phyloP scores from a whole-genome alignment of 1,284 basidiomycete genomes.

The Cutaneotrichosporon sp. region DNA sequence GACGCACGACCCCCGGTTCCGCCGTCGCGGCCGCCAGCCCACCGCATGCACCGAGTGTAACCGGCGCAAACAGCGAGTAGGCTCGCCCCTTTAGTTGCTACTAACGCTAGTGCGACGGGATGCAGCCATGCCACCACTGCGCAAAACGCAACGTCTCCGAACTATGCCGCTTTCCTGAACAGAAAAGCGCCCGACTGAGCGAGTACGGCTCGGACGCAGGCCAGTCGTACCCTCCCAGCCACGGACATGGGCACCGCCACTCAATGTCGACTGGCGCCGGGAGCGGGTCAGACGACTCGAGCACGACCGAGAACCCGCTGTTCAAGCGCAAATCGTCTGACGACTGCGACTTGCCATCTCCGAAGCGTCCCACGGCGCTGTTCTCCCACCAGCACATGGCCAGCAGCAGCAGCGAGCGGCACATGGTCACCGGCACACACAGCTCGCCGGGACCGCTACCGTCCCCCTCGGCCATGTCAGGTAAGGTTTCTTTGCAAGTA shows the following conservation, averaged over 20 bases:
- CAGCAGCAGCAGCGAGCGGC: neutral
- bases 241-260: neutral
- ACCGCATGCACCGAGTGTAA: constrained; percentile 30
- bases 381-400: neutral
- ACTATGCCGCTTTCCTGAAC: constrained; percentile 17
- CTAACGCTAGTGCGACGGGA: constrained; percentile 25
- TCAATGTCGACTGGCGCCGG: neutral
- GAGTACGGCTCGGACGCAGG: neutral
- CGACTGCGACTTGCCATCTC: neutral
- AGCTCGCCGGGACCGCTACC: no score
- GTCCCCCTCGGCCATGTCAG: neutral
- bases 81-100: neutral
- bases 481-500: no score
- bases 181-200: constrained; percentile 1
- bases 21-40: constrained; percentile 21
- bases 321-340: constrained; percentile 5
- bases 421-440: neutral
- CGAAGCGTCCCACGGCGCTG: neutral
- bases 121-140: constrained; percentile 24
- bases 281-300: neutral
- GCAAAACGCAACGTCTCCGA: constrained; percentile 20
- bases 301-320: constrained; percentile 1
- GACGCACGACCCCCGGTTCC: neutral
- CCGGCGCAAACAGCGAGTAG: constrained; percentile 24
- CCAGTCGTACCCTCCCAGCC: neutral